Evolutionary conservation across 441 rosid genomes (phyloP).

Genomic region (Gossypium davidsonii): DNA sequence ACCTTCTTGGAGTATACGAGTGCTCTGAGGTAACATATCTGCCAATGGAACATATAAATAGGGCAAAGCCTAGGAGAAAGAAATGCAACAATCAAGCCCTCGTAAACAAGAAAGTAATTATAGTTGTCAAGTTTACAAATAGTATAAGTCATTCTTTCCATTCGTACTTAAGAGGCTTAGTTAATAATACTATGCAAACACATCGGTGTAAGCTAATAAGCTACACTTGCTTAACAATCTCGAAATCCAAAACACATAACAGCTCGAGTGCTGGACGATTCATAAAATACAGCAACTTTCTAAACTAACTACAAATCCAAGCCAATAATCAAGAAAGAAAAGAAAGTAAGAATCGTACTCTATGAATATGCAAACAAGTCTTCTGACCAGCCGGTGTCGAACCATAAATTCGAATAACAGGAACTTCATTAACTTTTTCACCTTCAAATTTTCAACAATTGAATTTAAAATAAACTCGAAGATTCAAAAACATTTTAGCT

Average conservation of each 20-base stretch:
- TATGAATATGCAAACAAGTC: slow-evolving; percentile 87
- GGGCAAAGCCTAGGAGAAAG: slow-evolving; percentile 68
- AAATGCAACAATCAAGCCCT: slow-evolving; percentile 11
- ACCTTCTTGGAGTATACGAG: slow-evolving; percentile 46
- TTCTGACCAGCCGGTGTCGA: slow-evolving; percentile 91
- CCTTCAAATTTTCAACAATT: slow-evolving; percentile 35
- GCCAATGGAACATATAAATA: slow-evolving; percentile 75
- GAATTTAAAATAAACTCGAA: not conserved
- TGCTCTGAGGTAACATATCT: slow-evolving; percentile 38
- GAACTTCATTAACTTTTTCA: slow-evolving; percentile 77
- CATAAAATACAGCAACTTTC: not conserved
- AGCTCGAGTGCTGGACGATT: not conserved
- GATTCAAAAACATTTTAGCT: not conserved
- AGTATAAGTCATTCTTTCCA: not conserved
- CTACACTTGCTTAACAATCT: not conserved
- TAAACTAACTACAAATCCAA: not conserved
- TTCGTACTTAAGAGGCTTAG: not conserved
- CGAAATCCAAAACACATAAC: not conserved
- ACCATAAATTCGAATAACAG: slow-evolving; percentile 80
- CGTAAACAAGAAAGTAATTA: not conserved
- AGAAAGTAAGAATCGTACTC: slow-evolving; percentile 30
- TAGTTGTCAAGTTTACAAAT: not conserved
- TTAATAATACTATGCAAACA: not conserved
- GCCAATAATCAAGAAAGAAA: not conserved
- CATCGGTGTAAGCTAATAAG: not conserved